These are phyloP conservation scores for Scheffersomyces ergatensis DNA, from an alignment of 805 yeast genomes.

Conservation along the genomic window DNA sequence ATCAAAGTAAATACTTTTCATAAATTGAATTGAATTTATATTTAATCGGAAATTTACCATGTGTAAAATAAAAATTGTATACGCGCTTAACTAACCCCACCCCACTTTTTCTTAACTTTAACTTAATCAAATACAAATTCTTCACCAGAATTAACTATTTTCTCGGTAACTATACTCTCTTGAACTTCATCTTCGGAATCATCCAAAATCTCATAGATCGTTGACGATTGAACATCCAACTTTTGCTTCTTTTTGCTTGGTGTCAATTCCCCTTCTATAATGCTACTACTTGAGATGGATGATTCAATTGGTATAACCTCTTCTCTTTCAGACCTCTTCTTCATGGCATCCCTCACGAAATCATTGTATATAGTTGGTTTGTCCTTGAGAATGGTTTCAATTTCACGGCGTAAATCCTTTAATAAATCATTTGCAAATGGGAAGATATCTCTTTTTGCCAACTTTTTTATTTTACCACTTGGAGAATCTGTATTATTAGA, in stretches of 20 bases:
- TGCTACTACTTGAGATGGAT: background rate
- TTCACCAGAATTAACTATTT: no score
- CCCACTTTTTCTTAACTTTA: no score
- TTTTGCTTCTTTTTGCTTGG: background rate
- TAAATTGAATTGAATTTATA: no score
- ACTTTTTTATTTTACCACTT: conserved; percentile 28
- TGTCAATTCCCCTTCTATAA: background rate
- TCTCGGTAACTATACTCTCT: no score
- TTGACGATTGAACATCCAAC: background rate
- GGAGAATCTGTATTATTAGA: conserved; percentile 21
- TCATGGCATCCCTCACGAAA: conserved; percentile 7
- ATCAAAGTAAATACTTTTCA: no score
- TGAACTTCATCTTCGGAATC: background rate
- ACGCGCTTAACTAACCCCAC: no score
- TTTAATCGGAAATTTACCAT: no score
- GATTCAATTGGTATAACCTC: background rate
- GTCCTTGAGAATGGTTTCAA: conserved; percentile 28
- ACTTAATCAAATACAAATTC: no score
- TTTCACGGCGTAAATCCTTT: conserved; percentile 22
- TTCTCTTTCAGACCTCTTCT: background rate
- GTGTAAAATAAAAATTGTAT: no score
- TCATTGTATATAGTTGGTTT: conserved; percentile 30
- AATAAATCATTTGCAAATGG: conserved; percentile 37
- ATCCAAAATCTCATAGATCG: background rate
- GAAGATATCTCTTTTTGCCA: conserved; percentile 42